These are phyloP conservation scores for Wickerhamomyces chaumierensis DNA, from an alignment of 805 yeast genomes.

Conservation along the genomic window DNA sequence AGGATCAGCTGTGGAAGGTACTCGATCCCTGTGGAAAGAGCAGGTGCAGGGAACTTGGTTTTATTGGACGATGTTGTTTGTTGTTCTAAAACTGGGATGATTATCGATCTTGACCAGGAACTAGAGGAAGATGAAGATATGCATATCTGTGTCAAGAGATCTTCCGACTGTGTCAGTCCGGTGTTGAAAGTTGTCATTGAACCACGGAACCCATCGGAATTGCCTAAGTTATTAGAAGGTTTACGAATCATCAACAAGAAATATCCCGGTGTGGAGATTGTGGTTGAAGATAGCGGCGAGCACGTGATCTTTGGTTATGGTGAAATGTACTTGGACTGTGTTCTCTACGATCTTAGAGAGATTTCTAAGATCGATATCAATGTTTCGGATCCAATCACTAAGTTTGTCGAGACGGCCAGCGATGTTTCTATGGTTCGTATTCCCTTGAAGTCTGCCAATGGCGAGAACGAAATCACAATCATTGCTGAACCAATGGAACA, in stretches of 20 bases:
- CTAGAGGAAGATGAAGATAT: slow-evolving; percentile 10
- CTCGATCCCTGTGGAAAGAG: slow-evolving; percentile 38
- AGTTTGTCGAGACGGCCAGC: slow-evolving; percentile 66
- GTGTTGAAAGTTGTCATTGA: slow-evolving; percentile 77
- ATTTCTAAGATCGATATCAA: slow-evolving; percentile 54
- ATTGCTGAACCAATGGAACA: slow-evolving; percentile 66
- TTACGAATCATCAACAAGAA: slow-evolving; percentile 48
- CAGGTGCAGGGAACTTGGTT: slow-evolving; percentile 58
- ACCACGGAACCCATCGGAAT: slow-evolving; percentile 67
- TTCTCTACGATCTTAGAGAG: slow-evolving; percentile 63
- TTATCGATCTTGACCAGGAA: slow-evolving; percentile 23
- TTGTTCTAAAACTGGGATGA: slow-evolving; percentile 50
- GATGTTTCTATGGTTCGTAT: slow-evolving; percentile 60
- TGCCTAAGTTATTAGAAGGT: slow-evolving; percentile 64
- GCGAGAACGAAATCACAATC: slow-evolving; percentile 47
- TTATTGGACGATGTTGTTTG: slow-evolving; percentile 54
- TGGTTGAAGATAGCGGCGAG: slow-evolving; percentile 84
- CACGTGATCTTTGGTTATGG: slow-evolving; percentile 75
- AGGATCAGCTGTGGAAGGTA: slow-evolving; percentile 63
- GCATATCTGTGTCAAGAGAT: too few relatives aligned
- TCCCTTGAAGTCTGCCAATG: slow-evolving; percentile 45
- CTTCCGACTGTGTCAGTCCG: too few relatives aligned
- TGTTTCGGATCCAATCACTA: slow-evolving; percentile 75
- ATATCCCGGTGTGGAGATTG: slow-evolving; percentile 56
- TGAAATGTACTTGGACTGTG: slow-evolving; percentile 77